Percentiles rank a stretch among this genome's conserved stretches.
These are phyloP conservation scores for Euphorbia lathyris DNA, from an alignment of 345 rosid species.

Conservation along the genomic window DNA sequence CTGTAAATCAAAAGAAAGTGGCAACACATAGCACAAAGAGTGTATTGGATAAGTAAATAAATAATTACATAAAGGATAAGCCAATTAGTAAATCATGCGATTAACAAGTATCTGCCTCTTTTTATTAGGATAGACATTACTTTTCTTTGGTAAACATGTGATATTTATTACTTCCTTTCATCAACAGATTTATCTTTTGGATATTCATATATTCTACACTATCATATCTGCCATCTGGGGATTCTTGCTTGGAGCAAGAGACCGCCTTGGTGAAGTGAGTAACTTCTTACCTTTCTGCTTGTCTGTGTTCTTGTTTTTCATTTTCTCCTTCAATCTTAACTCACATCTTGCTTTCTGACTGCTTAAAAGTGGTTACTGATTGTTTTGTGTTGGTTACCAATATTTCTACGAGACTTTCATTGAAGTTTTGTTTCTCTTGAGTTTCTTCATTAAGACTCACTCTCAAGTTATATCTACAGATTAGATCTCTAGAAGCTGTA, in stretches of 20 bases:
- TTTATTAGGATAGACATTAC: not conserved
- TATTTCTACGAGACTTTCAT: conserved; percentile 14
- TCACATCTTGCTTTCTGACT: not conserved
- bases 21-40: not conserved
- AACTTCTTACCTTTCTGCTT: not conserved
- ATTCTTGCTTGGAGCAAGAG: conserved; percentile 95
- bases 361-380: not conserved
- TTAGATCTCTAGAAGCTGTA: conserved; percentile 86
- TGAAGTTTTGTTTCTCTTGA: not conserved
- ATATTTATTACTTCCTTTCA: conserved; percentile 8
- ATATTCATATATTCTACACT: conserved; percentile 78
- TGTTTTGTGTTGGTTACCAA: not conserved
- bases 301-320: not conserved
- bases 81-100: not conserved
- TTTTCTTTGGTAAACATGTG: not conserved
- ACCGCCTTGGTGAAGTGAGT: conserved; percentile 93
- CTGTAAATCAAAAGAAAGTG: not conserved
- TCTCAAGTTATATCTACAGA: conserved; percentile 43
- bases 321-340: not conserved
- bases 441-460: conserved; percentile 5
- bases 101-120: not conserved
- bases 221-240: conserved; percentile 83
- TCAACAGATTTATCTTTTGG: conserved; percentile 83
- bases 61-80: not conserved
- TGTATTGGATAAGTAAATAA: not conserved